Base-by-base conservation (phyloP, 1,284 basidiomycete species). In the Rhizopogon parksii region DNA sequence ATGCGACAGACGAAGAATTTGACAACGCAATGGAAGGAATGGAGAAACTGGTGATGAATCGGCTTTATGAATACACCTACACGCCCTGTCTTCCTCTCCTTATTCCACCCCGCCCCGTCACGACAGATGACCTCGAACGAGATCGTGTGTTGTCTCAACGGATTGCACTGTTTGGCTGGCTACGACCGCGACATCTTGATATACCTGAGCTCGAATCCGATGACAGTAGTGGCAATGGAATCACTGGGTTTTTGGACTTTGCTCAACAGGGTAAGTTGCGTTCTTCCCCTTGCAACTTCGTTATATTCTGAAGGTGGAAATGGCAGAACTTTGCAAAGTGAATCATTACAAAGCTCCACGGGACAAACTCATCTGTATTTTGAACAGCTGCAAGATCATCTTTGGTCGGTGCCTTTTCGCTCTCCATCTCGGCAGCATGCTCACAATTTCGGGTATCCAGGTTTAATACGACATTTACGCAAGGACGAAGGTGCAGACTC, bases 1-100 rank as follows among this genome's bases (percentile, higher is more conserved):
- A 81, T 53, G 79, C 79, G 4, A 76, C 80, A 3, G 85, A 91
- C 21, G 72, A 73, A 3, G 95, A 99, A 66, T 97, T 99, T 60
- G 96, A 98, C 54, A 95, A 97, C 60, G 93, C 95, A 0, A 83
- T 93, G 72, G 95, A 99, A 71, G 95, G 94, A 47, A 98, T 99
- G 92, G 95, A 99, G 77, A 99, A 99, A 70, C 80, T 99, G 8
- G 93, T 99, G 60, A 99, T 99, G 96, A 99, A 99, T 62, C 77
- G 95, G 46, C 73, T 98, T 50, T 98, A 96, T 68, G 92, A 91
- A 58, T 93, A 92, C 63, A 95, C 91, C 0, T 97, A 95, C 65
- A 90, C 91, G 0, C 94, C 93, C 0, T 85, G 88, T 60, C 75
- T 95, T 11, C 71, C 74, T 50, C 63, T 77, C 54, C 72, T 78